phyloP scores from a whole-genome alignment of 768 basidiomycete species.

The Termitomyces sp. region DNA sequence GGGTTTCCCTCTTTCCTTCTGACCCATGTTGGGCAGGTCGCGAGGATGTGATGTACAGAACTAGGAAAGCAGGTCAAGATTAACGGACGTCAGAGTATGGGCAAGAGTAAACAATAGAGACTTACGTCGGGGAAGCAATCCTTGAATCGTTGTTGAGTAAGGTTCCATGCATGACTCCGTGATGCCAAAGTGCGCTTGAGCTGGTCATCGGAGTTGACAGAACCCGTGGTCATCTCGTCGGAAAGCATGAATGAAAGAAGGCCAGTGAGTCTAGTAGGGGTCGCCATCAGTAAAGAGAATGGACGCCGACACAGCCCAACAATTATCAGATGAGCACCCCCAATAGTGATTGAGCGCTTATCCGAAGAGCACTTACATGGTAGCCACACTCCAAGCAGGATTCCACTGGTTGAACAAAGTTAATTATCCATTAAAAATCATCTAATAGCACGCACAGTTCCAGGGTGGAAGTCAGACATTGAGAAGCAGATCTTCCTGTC shows the following conservation, averaged over 20 bases:
- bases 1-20: constrained; percentile 63
- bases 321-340: constrained; percentile 3
- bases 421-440: background rate
- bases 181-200: constrained; percentile 78
- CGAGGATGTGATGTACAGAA: constrained; percentile 64
- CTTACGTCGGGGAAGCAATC: constrained; percentile 89
- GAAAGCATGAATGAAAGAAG: constrained; percentile 92
- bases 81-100: constrained; percentile 10
- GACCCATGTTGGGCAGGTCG: constrained; percentile 92
- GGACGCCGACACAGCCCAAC: constrained; percentile 8
- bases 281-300: constrained; percentile 11
- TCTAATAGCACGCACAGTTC: constrained; percentile 59
- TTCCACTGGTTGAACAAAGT: constrained; percentile 63
- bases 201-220: constrained; percentile 72
- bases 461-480: constrained; percentile 95
- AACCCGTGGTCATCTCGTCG: constrained; percentile 96
- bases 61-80: constrained; percentile 33
- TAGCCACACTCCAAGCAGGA: constrained; percentile 93
- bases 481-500: constrained; percentile 98
- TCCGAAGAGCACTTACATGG: constrained; percentile 62
- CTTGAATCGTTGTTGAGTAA: constrained; percentile 72
- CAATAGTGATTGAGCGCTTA: constrained; percentile 6
- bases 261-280: constrained; percentile 83
- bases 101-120: constrained; percentile 7
- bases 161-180: constrained; percentile 84